Evolutionary conservation across 345 rosid genomes (phyloP), one percentile per base, ranked within the genome.

Genomic region (Bruguiera sexangula): DNA sequence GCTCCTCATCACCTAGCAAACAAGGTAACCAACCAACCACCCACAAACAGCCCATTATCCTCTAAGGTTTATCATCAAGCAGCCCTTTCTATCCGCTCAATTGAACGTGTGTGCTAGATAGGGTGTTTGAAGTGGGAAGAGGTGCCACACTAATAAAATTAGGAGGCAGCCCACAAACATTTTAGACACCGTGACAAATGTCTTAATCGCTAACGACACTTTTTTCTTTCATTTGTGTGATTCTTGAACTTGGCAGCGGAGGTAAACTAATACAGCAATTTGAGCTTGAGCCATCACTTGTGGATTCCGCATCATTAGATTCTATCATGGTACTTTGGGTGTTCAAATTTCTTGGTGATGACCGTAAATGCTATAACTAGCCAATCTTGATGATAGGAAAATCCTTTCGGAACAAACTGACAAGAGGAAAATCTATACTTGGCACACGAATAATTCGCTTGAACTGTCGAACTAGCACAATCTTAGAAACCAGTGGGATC

Each of bases 261-360:
- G 60, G 29, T 57, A 54, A 46, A 46, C 29, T 19, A 24, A 9
- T 55, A 24, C 2, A 13, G 13, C 31, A 24, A 52, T 34, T 20
- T 48, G 31, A 76, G 66, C 69, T 69, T 48, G 60, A 52, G 69
- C 77, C 81, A 66, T 53, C 74, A 66, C 71, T 74, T 65, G 77
- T 74, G 81, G 61, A 18, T 7, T 30, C 27, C 46, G 1, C 76
- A 48, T 68, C 69, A 63, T 63, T 63, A 57, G 6, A 16, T n/a
- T n/a, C 4, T 60, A 54, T 63, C 24, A 27, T 57, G 62, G 51
- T 54, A 64, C 46, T 48, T 57, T 34, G 20, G 21, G 24, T 51
- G 19, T 24, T 50, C 26, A 9, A 65, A 60, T 34, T 22, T 64
- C 55, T 29, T 8, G 6, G 3, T 19, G 65, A 20, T 9, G 34